Evolutionary conservation across 1,284 basidiomycete genomes (phyloP).

Genomic region (Melampsora larici-populina): DNA sequence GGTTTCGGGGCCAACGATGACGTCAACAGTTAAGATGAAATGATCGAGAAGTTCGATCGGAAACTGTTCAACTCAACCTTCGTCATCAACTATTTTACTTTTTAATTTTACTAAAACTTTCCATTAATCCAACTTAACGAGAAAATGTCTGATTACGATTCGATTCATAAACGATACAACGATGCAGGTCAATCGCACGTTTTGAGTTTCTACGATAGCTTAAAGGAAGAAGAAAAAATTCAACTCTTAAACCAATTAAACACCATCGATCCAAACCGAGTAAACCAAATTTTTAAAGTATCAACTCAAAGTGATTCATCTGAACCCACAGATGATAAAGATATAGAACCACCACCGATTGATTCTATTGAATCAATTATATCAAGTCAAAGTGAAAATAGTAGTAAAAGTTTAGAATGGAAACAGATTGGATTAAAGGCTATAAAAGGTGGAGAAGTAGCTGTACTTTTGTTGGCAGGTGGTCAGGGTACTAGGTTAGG

Average conservation of each 20-base stretch:
- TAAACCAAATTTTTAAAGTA: conserved; percentile 80
- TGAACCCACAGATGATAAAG: conserved; percentile 56
- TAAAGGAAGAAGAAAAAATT: conserved; percentile 66
- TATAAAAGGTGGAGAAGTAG: conserved; percentile 76
- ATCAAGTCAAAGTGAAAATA: conserved; percentile 46
- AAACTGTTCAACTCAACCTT: too few relatives aligned
- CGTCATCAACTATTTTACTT: too few relatives aligned
- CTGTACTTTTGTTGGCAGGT: conserved; percentile 92
- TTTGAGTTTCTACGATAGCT: conserved; percentile 76
- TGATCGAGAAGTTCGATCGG: too few relatives aligned
- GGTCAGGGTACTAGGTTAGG: conserved; percentile 95
- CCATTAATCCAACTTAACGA: too few relatives aligned
- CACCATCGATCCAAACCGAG: conserved; percentile 78
- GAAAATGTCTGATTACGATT: conserved; percentile 46
- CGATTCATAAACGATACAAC: conserved; percentile 61
- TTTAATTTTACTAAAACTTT: too few relatives aligned
- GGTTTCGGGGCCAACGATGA: too few relatives aligned
- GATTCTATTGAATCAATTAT: conserved; percentile 58
- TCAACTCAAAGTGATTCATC: conserved; percentile 69
- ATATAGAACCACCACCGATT: conserved; percentile 54
- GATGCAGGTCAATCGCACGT: conserved; percentile 83
- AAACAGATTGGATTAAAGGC: conserved; percentile 71
- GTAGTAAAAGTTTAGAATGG: conserved; percentile 61
- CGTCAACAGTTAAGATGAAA: too few relatives aligned
- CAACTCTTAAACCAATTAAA: conserved; percentile 71